Evolutionary conservation across 192 early-diverging fungal species (phyloP), one percentile per base, ranked within the genome.

Genomic region (Gigaspora rosea): DNA sequence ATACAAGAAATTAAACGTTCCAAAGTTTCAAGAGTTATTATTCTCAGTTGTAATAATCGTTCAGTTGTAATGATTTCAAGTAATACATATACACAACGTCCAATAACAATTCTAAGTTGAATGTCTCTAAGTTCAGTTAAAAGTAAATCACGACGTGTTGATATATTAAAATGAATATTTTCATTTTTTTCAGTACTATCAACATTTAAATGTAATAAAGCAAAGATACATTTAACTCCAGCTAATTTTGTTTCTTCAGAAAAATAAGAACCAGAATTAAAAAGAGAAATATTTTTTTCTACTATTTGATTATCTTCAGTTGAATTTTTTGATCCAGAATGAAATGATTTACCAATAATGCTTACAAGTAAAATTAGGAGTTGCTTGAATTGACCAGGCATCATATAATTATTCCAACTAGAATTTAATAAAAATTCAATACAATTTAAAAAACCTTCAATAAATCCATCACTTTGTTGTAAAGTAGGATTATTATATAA

Each of bases 201-300:
- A 4, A 18, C 4, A 4, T 48, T 15, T 47, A 11, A 15, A 7
- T 80, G 81, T 13, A 82, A 56, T 32, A 64, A 71, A 9, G 58
- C 11, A 20, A 78, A 63, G 50, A 82, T 56, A 69, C 81, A 82
- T 22, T 59, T 20, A 2, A 85, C 49, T 16, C 70, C 54, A 0
- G 78, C 66, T 20, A 72, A 41, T 48, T 79, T 78, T 12, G 73
- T 71, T 66, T 83, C 80, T 61, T 83, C 82, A 47, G 80, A 81
- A 10, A 71, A 18, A 48, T 8, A 74, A 11, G 48, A 48, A 35
- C 65, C 27, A 15, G 27, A 41, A 2, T 18, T 35, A 71, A 41
- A 0, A 41, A 7, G 7, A 41, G 41, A 6, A 6, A 6, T 41
- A 7, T 7, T 41, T 41, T 41, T 41, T 41, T 41, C 41, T 41